A percentile compares a stretch with the other conserved stretches of the same genome.
Conservation (phyloP, 805 yeast species). For the Kuraishia hungarica region DNA sequence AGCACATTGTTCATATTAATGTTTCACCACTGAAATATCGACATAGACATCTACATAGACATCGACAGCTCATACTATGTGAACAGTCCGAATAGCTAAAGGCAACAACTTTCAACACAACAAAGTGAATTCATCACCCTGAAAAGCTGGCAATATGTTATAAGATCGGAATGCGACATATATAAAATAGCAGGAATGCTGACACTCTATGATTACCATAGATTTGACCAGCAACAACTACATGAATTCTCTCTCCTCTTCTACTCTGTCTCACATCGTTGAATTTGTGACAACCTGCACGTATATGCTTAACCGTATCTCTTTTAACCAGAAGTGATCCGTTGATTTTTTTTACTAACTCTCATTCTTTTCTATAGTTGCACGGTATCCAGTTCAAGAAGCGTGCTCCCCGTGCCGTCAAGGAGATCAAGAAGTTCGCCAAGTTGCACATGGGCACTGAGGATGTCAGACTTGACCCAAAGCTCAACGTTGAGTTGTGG, state of each 20-base stretch:
- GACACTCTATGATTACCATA: too few species aligned
- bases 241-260: too few species aligned
- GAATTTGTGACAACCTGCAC: too few species aligned
- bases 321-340: not conserved
- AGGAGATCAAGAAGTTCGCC: slow-evolving; percentile 98
- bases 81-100: too few species aligned
- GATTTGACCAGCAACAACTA: too few species aligned
- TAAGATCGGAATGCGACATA: too few species aligned
- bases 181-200: too few species aligned
- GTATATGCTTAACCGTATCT: slow-evolving; percentile 6
- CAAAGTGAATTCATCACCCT: too few species aligned
- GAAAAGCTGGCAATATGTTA: too few species aligned
- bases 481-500: slow-evolving; percentile 97
- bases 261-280: too few species aligned
- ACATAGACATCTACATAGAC: not conserved
- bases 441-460: slow-evolving; percentile 98
- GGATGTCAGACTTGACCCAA: slow-evolving; percentile 98
- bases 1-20: not conserved
- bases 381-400: slow-evolving; percentile 98
- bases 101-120: too few species aligned
- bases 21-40: not conserved
- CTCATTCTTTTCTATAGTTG: slow-evolving; percentile 37
- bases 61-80: not conserved
- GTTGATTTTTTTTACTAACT: not conserved
- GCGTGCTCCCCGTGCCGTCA: slow-evolving; percentile 99